Base-by-base conservation (phyloP, 164 flowering plant genomes). In the Vitis rotundifolia region DNA sequence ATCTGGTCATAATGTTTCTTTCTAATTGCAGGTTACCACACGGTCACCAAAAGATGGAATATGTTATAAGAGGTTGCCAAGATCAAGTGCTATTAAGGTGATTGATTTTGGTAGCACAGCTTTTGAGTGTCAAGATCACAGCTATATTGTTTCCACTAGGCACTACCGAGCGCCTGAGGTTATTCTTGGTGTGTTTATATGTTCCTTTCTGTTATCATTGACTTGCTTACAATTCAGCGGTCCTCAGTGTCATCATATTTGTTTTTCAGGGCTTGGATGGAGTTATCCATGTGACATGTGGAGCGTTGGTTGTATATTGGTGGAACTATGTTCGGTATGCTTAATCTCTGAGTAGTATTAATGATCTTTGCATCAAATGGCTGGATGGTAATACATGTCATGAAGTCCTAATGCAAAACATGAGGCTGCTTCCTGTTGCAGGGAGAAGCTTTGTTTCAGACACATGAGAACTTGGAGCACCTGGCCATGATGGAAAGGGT, bases 41-140 rank as follows among this genome's bases (percentile, higher is more conserved):
- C 72, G 74, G 2, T 75, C 73, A 22, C 73, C 71, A 31, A 61
- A 29, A 49, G 81, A 75, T 4, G 73, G 72, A 11, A 51, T 63
- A 47, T 75, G 26, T 48, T 78, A 71, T 63, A 78, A 74, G 71
- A 76, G 75, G 61, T 78, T 87, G 15, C 92, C 92, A 10, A 87
- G 85, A 56, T 88, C 97, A 9, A 87, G 97, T 78, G 90, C 91
- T 5, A 86, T 91, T 12, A 91, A 91, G 76, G 91, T 91, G 11
- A 92, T 92, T 79, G 97, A 92, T 74, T 92, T 92, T 83, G 97
- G 97, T 15, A 92, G 97, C 78, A 89, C 97, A 11, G 84, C 93
- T 14, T 86, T 85, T 75, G 91, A 88, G 60, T 82, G 84, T 54
- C 87, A 78, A 58, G 91, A 85, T 79, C 91, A 88, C 51, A 84